A percentile compares a stretch with the other conserved stretches of the same genome.
Evolutionary conservation across 1,139 yeast genomes (phyloP).

Genomic region (Zygotorulaspora mrakii): DNA sequence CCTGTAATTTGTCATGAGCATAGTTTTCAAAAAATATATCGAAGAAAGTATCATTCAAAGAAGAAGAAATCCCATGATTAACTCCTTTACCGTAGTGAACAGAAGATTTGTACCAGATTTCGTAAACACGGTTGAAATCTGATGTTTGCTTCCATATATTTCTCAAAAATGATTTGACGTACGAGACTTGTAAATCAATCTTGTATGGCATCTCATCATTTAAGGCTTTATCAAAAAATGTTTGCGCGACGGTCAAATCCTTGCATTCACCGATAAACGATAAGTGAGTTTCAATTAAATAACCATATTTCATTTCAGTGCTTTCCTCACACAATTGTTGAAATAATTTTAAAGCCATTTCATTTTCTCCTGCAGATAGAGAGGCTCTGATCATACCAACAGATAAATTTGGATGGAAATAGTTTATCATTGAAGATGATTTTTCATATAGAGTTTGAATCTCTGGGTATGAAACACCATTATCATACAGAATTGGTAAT

Average conservation of each 20-base stretch:
- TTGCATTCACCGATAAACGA: slow-evolving; percentile 79
- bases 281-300: slow-evolving; percentile 64
- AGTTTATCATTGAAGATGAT: slow-evolving; percentile 39
- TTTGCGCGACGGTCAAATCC: slow-evolving; percentile 66
- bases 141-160: slow-evolving; percentile 58
- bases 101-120: slow-evolving; percentile 64
- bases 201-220: slow-evolving; percentile 64
- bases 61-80: slow-evolving; percentile 60
- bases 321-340: slow-evolving; percentile 43
- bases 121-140: slow-evolving; percentile 55
- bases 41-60: slow-evolving; percentile 67
- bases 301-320: slow-evolving; percentile 40
- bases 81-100: slow-evolving; percentile 56
- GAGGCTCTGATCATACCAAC: slow-evolving; percentile 63
- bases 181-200: slow-evolving; percentile 70
- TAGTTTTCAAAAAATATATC: slow-evolving; percentile 60
- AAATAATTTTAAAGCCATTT: slow-evolving; percentile 50
- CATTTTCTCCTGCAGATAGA: slow-evolving; percentile 47
- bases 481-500: slow-evolving; percentile 62
- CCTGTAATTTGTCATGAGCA: slow-evolving; percentile 53
- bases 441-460: slow-evolving; percentile 46
- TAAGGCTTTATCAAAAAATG: slow-evolving; percentile 70
- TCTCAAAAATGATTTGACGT: slow-evolving; percentile 61
- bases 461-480: slow-evolving; percentile 62
- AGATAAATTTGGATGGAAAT: slow-evolving; percentile 48